A percentile compares a stretch with the other conserved stretches of the same genome.
phyloP scores from a whole-genome alignment of 2,329 filamentous ascomycete species.

The Colletotrichum gloeosporioides region DNA sequence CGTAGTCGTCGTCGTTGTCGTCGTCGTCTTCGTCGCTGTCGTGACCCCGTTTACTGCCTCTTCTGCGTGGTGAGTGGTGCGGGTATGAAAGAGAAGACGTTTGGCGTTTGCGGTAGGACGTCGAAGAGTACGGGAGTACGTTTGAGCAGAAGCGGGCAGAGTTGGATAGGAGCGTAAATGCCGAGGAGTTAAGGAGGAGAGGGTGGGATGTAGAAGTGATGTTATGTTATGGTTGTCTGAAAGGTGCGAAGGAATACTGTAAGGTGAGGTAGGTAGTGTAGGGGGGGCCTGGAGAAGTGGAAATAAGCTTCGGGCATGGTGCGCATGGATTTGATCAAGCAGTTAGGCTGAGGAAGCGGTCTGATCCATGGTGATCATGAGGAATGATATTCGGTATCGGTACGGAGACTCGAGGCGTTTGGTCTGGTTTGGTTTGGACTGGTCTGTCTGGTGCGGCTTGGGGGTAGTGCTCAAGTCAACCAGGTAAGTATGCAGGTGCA shows the following conservation, averaged over 20 bases:
- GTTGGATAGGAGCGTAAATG: neutral
- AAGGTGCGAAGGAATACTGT: neutral
- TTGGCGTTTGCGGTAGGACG: neutral
- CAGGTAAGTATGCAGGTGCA: neutral
- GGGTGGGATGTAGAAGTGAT: constrained; percentile 7
- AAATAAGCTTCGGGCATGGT: constrained; percentile 19
- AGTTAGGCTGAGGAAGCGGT: constrained; percentile 10
- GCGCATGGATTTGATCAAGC: constrained; percentile 7
- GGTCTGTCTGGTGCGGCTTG: neutral
- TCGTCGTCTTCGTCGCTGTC: neutral
- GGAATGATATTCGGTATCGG: neutral
- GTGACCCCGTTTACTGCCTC: neutral
- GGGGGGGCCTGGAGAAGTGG: constrained; percentile 6
- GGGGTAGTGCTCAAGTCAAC: neutral
- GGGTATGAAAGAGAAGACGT: neutral
- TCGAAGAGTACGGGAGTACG: neutral
- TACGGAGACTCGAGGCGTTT: constrained; percentile 8
- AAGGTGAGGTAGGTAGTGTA: neutral
- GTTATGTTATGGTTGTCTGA: constrained; percentile 7
- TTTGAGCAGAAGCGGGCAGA: neutral
- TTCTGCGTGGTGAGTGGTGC: neutral
- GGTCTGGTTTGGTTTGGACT: neutral
- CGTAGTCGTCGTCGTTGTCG: neutral
- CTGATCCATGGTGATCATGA: constrained; percentile 7
- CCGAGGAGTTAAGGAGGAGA: constrained; percentile 6